Conservation (phyloP, 257 asterid genomes). For the Primulina huaijiensis region DNA sequence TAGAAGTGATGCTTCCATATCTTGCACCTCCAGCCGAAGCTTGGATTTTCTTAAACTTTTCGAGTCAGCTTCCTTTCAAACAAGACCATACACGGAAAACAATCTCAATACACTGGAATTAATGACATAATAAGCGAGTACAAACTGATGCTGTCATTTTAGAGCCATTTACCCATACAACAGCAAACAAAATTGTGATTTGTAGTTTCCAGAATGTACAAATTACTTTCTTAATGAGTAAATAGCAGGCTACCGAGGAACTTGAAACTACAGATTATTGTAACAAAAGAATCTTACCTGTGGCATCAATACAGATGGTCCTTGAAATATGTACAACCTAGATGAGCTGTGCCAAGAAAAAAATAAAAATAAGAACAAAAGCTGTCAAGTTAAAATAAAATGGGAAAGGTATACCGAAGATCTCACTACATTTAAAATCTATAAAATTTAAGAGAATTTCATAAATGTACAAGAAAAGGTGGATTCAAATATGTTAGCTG, state of each 20-base stretch:
- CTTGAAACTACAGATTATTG: slow-evolving; percentile 6
- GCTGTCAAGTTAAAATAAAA: slow-evolving; percentile 7
- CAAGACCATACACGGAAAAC: slow-evolving; percentile 24
- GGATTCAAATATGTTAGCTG: not conserved
- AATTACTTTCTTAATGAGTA: slow-evolving; percentile 1
- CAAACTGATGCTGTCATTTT: slow-evolving; percentile 1
- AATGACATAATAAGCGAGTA: not conserved
- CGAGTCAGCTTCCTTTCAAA: slow-evolving; percentile 81
- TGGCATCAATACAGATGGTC: slow-evolving; percentile 90
- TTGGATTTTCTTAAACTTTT: slow-evolving; percentile 60
- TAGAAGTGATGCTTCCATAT: slow-evolving; percentile 88
- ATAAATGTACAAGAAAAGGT: not conserved
- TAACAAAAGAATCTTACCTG: slow-evolving; percentile 49
- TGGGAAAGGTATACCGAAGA: slow-evolving; percentile 12
- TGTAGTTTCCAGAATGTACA: not conserved
- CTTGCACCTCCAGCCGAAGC: slow-evolving; percentile 62
- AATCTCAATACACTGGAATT: slow-evolving; percentile 6
- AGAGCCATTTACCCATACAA: not conserved
- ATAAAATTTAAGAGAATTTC: not conserved
- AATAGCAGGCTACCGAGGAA: not conserved
- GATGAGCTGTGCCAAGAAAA: slow-evolving; percentile 61
- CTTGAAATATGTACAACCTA: slow-evolving; percentile 88
- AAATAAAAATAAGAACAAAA: slow-evolving; percentile 16
- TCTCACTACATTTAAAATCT: slow-evolving; percentile 10
- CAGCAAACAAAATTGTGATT: not conserved